Evolutionary conservation across 495 filamentous ascomycete species (phyloP).

Genomic region (Hapsidospora chrysogenum): DNA sequence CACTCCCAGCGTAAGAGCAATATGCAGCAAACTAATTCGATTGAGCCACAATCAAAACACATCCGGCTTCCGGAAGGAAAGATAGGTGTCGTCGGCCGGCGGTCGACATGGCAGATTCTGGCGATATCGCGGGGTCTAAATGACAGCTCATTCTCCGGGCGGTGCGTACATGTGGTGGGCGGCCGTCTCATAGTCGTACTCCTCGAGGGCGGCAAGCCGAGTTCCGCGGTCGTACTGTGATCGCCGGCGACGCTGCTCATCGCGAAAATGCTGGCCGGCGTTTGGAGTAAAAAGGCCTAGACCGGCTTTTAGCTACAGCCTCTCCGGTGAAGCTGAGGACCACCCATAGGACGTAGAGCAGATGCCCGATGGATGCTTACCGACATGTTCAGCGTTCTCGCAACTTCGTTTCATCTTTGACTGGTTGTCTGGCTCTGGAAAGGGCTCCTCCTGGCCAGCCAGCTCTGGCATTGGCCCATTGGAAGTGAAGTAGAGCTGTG

Average conservation of each 20-base stretch:
- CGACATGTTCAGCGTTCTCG: constrained; percentile 73
- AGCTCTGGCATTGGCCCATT: constrained; percentile 23
- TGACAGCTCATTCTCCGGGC: not conserved
- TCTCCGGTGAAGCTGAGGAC: too few species aligned
- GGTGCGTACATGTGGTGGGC: constrained; percentile 8
- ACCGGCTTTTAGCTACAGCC: too few species aligned
- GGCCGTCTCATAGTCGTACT: constrained; percentile 30
- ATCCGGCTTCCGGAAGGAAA: too few species aligned
- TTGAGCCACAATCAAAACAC: too few species aligned
- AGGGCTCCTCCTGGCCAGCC: constrained; percentile 45
- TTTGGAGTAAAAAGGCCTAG: constrained; percentile 57
- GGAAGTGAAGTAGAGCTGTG: constrained; percentile 31
- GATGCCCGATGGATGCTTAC: constrained; percentile 25
- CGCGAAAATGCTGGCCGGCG: constrained; percentile 53
- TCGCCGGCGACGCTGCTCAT: constrained; percentile 59
- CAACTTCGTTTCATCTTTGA: constrained; percentile 73
- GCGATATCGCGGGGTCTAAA: too few species aligned
- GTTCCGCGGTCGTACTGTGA: constrained; percentile 66
- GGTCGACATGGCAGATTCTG: too few species aligned
- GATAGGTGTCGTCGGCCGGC: too few species aligned
- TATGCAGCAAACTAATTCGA: too few species aligned
- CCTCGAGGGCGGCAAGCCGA: constrained; percentile 40
- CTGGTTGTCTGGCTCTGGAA: constrained; percentile 64
- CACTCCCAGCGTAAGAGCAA: too few species aligned
- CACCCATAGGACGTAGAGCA: not conserved